These are phyloP conservation scores for Debaryomyces coudertii DNA, from an alignment of 1,139 yeast genomes.

Conservation along the genomic window DNA sequence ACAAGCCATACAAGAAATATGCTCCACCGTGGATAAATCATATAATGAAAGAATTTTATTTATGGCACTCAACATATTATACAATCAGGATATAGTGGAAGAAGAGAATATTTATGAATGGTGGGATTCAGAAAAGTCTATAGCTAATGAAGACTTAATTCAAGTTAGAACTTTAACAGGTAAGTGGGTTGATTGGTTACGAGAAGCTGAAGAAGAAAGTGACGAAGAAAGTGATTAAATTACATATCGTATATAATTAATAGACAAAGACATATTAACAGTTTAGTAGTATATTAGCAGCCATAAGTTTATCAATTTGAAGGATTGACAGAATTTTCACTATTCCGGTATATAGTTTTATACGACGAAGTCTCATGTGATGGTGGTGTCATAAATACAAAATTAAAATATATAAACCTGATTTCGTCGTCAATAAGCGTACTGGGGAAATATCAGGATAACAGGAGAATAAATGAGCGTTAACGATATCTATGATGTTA, in stretches of 20 bases:
- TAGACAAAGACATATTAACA: background rate
- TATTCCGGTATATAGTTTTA: slow-evolving; percentile 5
- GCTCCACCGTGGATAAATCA: slow-evolving; percentile 32
- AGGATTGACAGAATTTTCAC: background rate
- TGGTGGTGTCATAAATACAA: slow-evolving; percentile 5
- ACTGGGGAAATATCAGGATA: background rate
- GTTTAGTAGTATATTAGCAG: background rate
- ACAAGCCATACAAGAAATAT: slow-evolving; percentile 55
- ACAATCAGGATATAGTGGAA: slow-evolving; percentile 78
- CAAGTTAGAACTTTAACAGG: slow-evolving; percentile 60
- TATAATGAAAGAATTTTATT: slow-evolving; percentile 58
- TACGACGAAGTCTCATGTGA: slow-evolving; percentile 8
- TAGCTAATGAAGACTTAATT: slow-evolving; percentile 44
- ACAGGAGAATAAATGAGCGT: slow-evolving; percentile 9
- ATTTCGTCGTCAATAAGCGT: background rate
- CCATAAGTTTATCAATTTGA: background rate
- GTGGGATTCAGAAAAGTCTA: slow-evolving; percentile 63
- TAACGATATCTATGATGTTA: slow-evolving; percentile 53
- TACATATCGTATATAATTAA: slow-evolving; percentile 5
- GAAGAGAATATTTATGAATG: slow-evolving; percentile 80
- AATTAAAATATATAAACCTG: background rate
- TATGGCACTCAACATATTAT: slow-evolving; percentile 66
- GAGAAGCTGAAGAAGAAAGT: slow-evolving; percentile 75
- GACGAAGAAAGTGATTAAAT: slow-evolving; percentile 20
- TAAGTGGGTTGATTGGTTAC: slow-evolving; percentile 85